phyloP scores from a whole-genome alignment of 1,284 basidiomycete genomes.

The Ustilago loliicola region DNA sequence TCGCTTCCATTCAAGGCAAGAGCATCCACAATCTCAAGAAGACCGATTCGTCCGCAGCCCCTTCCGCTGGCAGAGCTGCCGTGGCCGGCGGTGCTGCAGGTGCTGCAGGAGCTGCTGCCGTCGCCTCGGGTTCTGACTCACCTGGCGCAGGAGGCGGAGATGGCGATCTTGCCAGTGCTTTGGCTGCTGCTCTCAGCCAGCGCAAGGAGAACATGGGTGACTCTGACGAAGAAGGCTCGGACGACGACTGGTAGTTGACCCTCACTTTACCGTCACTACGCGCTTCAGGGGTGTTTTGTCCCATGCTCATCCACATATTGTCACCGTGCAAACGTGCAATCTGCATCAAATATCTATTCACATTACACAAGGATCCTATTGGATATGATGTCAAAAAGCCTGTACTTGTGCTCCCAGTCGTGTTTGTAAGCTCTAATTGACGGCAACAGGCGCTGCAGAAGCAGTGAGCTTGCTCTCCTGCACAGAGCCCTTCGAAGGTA shows the following conservation, averaged over 20 bases:
- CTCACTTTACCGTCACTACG: background rate
- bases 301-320: background rate
- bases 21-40: constrained; percentile 82
- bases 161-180: constrained; percentile 77
- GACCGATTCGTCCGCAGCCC: constrained; percentile 69
- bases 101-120: constrained; percentile 37
- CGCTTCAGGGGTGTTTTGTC: background rate
- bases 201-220: constrained; percentile 91
- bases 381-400: background rate
- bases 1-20: constrained; percentile 79
- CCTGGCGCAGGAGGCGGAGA: constrained; percentile 66
- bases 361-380: background rate
- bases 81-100: constrained; percentile 26
- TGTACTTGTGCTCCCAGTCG: background rate
- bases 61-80: constrained; percentile 36
- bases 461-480: constrained; percentile 3
- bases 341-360: background rate
- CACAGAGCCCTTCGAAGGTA: background rate
- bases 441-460: constrained; percentile 9
- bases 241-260: constrained; percentile 66
- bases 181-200: constrained; percentile 79
- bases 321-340: background rate
- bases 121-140: constrained; percentile 22
- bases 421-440: constrained; percentile 3
- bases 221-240: constrained; percentile 84